phyloP scores from a whole-genome alignment of 2,329 filamentous ascomycete species.

The Fusarium algeriense region DNA sequence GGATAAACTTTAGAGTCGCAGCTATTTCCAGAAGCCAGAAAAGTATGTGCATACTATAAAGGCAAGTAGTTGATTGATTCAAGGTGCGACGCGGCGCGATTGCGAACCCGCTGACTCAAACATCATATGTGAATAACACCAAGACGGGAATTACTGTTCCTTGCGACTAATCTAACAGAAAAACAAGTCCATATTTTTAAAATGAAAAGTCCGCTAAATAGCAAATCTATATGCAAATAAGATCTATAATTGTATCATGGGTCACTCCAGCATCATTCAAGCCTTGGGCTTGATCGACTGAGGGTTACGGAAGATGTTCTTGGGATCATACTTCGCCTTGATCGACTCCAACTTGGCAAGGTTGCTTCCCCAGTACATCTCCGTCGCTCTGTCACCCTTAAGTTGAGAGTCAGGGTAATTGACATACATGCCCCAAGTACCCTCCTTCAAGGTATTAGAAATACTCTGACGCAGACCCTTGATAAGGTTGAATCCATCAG shows the following conservation, averaged over 20 bases:
- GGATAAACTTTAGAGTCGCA: too few relatives aligned
- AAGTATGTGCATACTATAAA: too few relatives aligned
- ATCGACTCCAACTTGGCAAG: conserved; percentile 50
- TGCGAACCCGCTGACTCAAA: too few relatives aligned
- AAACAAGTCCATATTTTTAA: neutral
- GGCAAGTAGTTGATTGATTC: too few relatives aligned
- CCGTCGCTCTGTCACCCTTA: conserved; percentile 50
- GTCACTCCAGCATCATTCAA: neutral
- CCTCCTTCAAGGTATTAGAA: conserved; percentile 43
- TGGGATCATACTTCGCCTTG: conserved; percentile 54
- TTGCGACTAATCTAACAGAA: neutral
- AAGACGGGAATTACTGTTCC: too few relatives aligned
- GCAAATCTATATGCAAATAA: neutral
- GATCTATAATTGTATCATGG: neutral
- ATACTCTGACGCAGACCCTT: conserved; percentile 52
- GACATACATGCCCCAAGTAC: conserved; percentile 56
- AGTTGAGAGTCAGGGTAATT: conserved; percentile 57
- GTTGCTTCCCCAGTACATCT: conserved; percentile 55
- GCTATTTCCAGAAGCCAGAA: too few relatives aligned
- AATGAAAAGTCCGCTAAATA: neutral
- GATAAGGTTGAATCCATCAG: conserved; percentile 52
- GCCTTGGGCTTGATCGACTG: conserved; percentile 47
- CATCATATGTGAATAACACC: too few relatives aligned
- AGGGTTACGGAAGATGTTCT: conserved; percentile 55
- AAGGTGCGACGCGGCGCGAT: too few relatives aligned